Conservation (phyloP, 2,329 filamentous ascomycete genomes). For the Nothopassalora personata region DNA sequence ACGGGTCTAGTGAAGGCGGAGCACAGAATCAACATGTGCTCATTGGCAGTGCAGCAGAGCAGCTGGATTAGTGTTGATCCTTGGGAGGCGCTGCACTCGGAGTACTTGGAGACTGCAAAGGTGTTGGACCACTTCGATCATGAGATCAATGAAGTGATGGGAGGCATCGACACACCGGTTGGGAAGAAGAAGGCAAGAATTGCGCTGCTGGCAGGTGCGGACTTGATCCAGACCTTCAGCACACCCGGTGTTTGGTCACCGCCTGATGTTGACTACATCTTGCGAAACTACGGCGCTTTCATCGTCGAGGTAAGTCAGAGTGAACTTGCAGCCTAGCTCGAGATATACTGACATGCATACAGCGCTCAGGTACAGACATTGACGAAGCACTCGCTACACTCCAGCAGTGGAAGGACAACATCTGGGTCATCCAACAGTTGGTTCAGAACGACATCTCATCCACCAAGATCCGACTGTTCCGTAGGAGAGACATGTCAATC, state of each 20-base stretch:
- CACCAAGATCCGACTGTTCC: constrained; percentile 73
- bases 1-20: constrained; percentile 67
- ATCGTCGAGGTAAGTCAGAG: constrained; percentile 53
- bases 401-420: constrained; percentile 76
- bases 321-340: neutral
- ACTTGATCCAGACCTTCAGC: constrained; percentile 49
- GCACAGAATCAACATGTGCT: constrained; percentile 80
- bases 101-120: constrained; percentile 82
- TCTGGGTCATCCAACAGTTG: constrained; percentile 81
- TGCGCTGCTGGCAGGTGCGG: constrained; percentile 69
- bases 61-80: constrained; percentile 80
- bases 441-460: constrained; percentile 83
- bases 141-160: constrained; percentile 75
- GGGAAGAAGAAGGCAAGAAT: constrained; percentile 69
- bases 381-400: constrained; percentile 80
- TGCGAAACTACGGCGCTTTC: constrained; percentile 76
- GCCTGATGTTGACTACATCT: constrained; percentile 80
- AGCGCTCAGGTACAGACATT: constrained; percentile 81
- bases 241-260: constrained; percentile 67
- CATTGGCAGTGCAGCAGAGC: constrained; percentile 69
- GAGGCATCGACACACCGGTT: constrained; percentile 64
- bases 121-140: constrained; percentile 88
- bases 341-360: constrained; percentile 57
- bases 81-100: constrained; percentile 79
- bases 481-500: constrained; percentile 75